Conservation (phyloP, 805 yeast species). For the Huiozyma sinensis region DNA sequence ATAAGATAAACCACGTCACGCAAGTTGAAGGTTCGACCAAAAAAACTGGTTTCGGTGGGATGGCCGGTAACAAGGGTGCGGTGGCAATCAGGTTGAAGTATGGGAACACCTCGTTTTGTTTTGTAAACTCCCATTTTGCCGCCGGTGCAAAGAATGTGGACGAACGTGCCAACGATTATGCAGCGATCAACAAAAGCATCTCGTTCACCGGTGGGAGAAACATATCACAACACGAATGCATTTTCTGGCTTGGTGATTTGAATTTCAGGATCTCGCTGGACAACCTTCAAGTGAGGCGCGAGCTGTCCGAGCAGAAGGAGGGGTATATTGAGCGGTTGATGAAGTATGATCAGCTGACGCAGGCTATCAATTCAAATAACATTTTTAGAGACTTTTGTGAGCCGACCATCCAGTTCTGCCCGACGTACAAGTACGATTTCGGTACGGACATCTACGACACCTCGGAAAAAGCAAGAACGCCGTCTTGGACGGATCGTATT, state of each 20-base stretch:
- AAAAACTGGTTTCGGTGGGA: conserved; percentile 93
- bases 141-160: conserved; percentile 77
- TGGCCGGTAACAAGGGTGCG: conserved; percentile 95
- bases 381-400: conserved; percentile 73
- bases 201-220: conserved; percentile 66
- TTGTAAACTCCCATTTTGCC: conserved; percentile 86
- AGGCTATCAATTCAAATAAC: conserved; percentile 58
- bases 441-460: conserved; percentile 75
- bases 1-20: conserved; percentile 41
- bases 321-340: conserved; percentile 35
- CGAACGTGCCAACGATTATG: conserved; percentile 79
- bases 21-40: conserved; percentile 84
- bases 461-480: conserved; percentile 84
- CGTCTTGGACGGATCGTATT: conserved; percentile 94
- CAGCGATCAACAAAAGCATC: conserved; percentile 62
- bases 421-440: conserved; percentile 88
- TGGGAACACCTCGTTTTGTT: conserved; percentile 70
- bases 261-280: conserved; percentile 68
- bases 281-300: conserved; percentile 60
- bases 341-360: conserved; percentile 66
- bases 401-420: conserved; percentile 62
- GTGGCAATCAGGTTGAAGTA: conserved; percentile 82
- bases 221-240: conserved; percentile 74
- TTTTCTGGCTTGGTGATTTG: conserved; percentile 92
- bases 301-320: conserved; percentile 37